Conservation (phyloP, 2,329 filamentous ascomycete species). For the Xylaria sp. region DNA sequence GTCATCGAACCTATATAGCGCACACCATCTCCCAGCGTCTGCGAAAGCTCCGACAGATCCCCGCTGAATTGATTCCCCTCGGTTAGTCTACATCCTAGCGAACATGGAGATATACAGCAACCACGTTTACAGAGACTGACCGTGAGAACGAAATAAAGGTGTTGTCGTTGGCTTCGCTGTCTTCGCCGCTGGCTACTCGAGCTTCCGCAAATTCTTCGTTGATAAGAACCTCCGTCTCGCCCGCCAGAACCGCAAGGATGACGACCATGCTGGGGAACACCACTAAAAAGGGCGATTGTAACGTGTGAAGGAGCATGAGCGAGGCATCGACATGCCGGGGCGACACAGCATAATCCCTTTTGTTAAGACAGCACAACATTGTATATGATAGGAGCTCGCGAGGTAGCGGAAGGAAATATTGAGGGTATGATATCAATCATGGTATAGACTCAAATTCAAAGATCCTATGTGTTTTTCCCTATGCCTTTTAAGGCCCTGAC, state of each 20-base stretch:
- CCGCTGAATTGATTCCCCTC: constrained; percentile 91
- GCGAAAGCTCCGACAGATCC: constrained; percentile 85
- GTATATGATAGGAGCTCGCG: constrained; percentile 39
- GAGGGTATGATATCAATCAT: constrained; percentile 36
- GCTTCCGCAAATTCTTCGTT: constrained; percentile 78
- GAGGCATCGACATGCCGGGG: constrained; percentile 22
- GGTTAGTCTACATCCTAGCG: constrained; percentile 62
- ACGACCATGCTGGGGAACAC: constrained; percentile 42
- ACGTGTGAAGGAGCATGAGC: constrained; percentile 25
- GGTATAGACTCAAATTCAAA: constrained; percentile 36
- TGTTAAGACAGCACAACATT: constrained; percentile 32
- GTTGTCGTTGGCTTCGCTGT: constrained; percentile 88
- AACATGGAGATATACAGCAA: neutral
- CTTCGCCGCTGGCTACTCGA: constrained; percentile 80
- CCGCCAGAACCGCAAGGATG: constrained; percentile 64
- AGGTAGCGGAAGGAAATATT: constrained; percentile 30
- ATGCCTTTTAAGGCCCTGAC: constrained; percentile 26
- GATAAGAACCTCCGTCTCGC: constrained; percentile 92
- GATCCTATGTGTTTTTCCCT: constrained; percentile 25
- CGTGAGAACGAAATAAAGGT: constrained; percentile 55
- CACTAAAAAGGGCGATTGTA: constrained; percentile 39
- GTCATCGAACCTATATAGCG: constrained; percentile 58
- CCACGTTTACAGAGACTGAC: constrained; percentile 11
- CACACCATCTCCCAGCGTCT: constrained; percentile 97
- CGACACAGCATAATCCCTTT: constrained; percentile 28